Percentiles rank a stretch among this genome's conserved stretches.
phyloP scores from a whole-genome alignment of 129 eudicot genomes.

The Scalesia atractyloides region DNA sequence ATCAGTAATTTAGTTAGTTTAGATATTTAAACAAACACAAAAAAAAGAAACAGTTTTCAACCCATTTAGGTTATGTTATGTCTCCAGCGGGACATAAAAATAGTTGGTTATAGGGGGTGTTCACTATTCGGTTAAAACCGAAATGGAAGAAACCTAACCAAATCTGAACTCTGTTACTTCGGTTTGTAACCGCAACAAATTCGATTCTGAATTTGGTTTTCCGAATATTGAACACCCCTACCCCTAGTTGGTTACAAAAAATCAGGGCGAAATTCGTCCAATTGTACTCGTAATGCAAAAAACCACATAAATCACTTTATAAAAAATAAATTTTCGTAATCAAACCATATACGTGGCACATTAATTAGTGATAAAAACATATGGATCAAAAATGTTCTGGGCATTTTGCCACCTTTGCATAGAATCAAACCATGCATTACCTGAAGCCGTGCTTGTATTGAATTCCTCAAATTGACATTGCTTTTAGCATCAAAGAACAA shows the following conservation, averaged over 20 bases:
- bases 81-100: too few species aligned
- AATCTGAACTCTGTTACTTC: too few species aligned
- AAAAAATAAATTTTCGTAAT: neutral
- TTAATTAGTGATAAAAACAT: neutral
- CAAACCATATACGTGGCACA: neutral
- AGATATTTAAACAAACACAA: neutral
- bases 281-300: neutral
- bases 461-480: constrained; percentile 53
- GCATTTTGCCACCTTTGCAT: constrained; percentile 1
- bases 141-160: too few species aligned
- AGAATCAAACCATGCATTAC: constrained; percentile 19
- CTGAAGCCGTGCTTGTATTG: constrained; percentile 75
- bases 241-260: neutral
- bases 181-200: too few species aligned
- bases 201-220: too few species aligned
- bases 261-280: neutral
- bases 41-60: neutral
- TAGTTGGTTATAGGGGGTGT: too few species aligned
- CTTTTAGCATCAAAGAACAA: constrained; percentile 88
- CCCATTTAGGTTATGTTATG: neutral
- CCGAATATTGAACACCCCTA: neutral
- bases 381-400: neutral
- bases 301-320: neutral
- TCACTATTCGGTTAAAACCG: too few species aligned
- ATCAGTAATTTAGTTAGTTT: neutral